Conservation (phyloP, 805 yeast genomes). For the Barnettozyma botsteinii region DNA sequence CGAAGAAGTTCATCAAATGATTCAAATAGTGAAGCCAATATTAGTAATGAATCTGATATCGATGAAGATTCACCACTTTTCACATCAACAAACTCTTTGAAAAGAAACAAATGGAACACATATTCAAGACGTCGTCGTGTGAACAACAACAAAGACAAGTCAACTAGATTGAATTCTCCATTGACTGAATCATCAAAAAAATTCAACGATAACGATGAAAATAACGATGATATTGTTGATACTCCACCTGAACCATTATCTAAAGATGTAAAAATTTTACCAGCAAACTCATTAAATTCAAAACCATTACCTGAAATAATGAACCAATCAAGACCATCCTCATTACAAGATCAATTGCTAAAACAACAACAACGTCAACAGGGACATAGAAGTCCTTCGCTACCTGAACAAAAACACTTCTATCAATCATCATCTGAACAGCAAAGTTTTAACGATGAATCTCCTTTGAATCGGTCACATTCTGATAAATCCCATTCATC, state of each 20-base stretch:
- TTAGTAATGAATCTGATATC: conserved; percentile 9
- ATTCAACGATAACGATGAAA: too few species aligned
- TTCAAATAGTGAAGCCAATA: neutral
- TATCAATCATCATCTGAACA: neutral
- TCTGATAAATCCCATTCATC: conserved; percentile 1
- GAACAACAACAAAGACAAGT: conserved; percentile 6
- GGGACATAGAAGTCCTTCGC: conserved; percentile 5
- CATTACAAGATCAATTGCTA: neutral
- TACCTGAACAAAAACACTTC: neutral
- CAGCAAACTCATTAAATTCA: neutral
- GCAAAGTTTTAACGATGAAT: too few species aligned
- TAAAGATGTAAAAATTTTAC: too few species aligned
- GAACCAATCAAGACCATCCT: neutral
- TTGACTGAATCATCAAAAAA: conserved; percentile 6
- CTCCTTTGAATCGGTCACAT: neutral
- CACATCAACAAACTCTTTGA: conserved; percentile 28
- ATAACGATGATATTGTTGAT: neutral
- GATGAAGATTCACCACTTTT: conserved; percentile 25
- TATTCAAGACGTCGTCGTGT: conserved; percentile 36
- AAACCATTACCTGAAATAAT: conserved; percentile 22
- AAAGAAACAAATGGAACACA: conserved; percentile 46
- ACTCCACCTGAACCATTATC: conserved; percentile 1
- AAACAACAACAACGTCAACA: conserved; percentile 2
- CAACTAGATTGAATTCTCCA: conserved; percentile 12
- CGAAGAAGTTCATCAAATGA: conserved; percentile 1